Evolutionary conservation across 768 basidiomycete species (phyloP).

Genomic region (Termitomyces sp.): DNA sequence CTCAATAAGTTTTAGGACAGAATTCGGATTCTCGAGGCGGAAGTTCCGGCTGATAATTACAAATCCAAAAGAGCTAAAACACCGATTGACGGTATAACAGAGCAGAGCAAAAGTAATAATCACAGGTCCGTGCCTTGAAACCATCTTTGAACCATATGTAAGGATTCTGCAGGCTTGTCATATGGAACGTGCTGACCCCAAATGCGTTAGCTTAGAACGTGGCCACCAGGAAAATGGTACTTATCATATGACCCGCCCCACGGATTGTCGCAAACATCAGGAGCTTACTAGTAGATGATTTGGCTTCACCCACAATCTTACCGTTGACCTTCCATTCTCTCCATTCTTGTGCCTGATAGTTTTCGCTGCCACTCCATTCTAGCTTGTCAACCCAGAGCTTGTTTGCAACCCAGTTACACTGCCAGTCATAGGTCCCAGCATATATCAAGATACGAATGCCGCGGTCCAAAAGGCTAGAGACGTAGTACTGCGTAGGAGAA

Average conservation of each 20-base stretch:
- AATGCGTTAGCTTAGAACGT: conserved; percentile 13
- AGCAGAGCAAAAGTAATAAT: conserved; percentile 4
- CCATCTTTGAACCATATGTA: conserved; percentile 66
- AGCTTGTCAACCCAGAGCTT: conserved; percentile 71
- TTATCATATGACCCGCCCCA: conserved; percentile 56
- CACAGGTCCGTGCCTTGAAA: conserved; percentile 39
- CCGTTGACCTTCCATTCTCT: conserved; percentile 56
- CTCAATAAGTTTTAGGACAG: no score
- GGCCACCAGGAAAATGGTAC: conserved; percentile 19
- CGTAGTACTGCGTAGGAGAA: conserved; percentile 58
- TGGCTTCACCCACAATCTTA: conserved; percentile 45
- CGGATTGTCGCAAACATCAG: conserved; percentile 37
- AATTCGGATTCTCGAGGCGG: no score
- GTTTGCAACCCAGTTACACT: conserved; percentile 79
- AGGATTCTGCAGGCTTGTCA: conserved; percentile 64
- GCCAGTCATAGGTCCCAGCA: conserved; percentile 75
- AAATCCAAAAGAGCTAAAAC: no score
- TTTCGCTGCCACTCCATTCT: conserved; percentile 64
- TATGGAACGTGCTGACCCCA: conserved; percentile 49
- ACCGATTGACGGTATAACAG: no score
- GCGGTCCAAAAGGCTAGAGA: conserved; percentile 67
- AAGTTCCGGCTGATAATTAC: no score
- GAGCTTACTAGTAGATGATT: conserved; percentile 27
- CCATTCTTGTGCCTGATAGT: conserved; percentile 45
- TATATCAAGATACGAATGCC: conserved; percentile 72